Evolutionary conservation across 2,329 filamentous ascomycete species (phyloP).

Genomic region (Fusarium penzigii): DNA sequence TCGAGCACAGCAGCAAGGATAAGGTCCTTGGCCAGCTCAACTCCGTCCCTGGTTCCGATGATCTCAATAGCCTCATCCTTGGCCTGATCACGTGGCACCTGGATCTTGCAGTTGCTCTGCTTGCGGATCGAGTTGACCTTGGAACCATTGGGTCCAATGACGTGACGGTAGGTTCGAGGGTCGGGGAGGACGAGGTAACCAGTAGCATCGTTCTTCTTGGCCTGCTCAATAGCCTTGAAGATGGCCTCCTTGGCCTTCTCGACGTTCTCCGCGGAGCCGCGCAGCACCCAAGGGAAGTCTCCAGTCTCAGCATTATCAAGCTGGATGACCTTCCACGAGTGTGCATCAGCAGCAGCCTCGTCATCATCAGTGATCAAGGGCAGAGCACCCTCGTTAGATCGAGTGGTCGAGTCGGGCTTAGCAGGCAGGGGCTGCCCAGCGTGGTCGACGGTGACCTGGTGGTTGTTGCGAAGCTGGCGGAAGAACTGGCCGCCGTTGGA

Average conservation of each 20-base stretch:
- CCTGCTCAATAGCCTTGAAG: conserved; percentile 70
- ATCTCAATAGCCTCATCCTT: conserved; percentile 87
- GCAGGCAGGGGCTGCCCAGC: conserved; percentile 75
- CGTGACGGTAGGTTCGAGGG: conserved; percentile 82
- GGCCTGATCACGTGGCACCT: conserved; percentile 80
- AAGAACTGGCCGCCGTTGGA: conserved; percentile 92
- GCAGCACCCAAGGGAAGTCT: conserved; percentile 87
- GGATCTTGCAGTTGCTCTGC: conserved; percentile 90
- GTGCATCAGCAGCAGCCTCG: conserved; percentile 61
- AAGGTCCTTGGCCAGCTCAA: conserved; percentile 84
- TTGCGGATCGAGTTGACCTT: conserved; percentile 93
- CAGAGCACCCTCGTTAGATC: conserved; percentile 63
- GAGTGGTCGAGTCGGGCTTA: conserved; percentile 59
- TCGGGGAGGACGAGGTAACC: conserved; percentile 91
- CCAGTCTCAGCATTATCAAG: conserved; percentile 60
- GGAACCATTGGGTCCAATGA: conserved; percentile 85
- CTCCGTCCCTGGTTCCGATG: conserved; percentile 73
- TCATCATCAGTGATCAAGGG: conserved; percentile 93
- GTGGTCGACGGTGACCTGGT: conserved; percentile 90
- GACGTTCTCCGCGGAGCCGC: conserved; percentile 75
- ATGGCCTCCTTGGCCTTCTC: conserved; percentile 79
- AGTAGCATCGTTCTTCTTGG: conserved; percentile 67
- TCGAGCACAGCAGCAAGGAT: conserved; percentile 82
- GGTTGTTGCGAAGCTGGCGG: conserved; percentile 82
- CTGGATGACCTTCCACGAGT: conserved; percentile 84